Evolutionary conservation across 139 green algal species (phyloP), one percentile per base, ranked within the genome.

Genomic region (Asterochloris sp.): DNA sequence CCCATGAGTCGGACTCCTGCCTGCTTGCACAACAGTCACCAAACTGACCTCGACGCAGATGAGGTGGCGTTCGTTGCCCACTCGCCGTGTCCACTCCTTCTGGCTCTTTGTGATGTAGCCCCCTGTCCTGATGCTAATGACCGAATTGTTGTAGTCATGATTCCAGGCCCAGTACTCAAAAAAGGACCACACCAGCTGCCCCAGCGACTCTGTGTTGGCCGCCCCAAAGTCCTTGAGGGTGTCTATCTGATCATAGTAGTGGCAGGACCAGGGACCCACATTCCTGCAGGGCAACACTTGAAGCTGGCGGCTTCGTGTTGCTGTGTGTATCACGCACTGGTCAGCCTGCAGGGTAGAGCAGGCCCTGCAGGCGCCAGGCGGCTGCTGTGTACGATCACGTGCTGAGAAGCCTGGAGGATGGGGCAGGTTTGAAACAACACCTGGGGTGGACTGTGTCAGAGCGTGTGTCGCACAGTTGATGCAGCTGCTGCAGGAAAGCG

Each of bases 121-220:
- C n/a, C 93, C 92, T 0, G 79, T 84, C 71, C 95, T 89, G 6
- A 98, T 83, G 77, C 83, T 93, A 76, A 98, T 81, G 60, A 98
- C 96, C 15, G 75, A 76, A 60, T 85, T 83, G 62, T 88, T 91
- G 91, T 96, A 98, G 89, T 98, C 93, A 85, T 98, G 95, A 17
- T 89, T 83, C 85, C 89, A 96, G 12, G 92, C 95, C 95, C 95
- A 98, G 86, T 98, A 97, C 84, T 95, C 90, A 79, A 98, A 98
- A 86, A 98, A 98, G 19, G 84, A 83, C 38, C 86, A 90, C 61
- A 98, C 80, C 85, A 98, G 89, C 86, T 97, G 86, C 10, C 84
- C 95, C 73, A 98, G 79, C 12, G 83, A 88, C 90, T 98, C 92
- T 17, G 28, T 91, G 88, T 98, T 98, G 76, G 54, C 83, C 24